phyloP scores from a whole-genome alignment of 495 filamentous ascomycete species.

The Friedmanniomyces simplex region DNA sequence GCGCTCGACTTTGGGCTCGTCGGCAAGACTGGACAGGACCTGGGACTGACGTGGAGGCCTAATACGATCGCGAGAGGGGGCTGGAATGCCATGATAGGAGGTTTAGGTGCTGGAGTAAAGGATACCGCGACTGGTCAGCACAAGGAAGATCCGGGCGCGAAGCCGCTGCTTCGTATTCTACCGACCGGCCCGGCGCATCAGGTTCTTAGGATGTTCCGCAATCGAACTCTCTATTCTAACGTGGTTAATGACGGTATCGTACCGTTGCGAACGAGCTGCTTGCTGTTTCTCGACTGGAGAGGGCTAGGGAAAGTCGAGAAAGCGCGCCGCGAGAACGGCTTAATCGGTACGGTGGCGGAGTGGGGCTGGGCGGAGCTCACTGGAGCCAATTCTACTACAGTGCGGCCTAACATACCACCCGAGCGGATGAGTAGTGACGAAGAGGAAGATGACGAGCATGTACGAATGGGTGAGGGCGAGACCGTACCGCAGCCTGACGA shows the following conservation, averaged over 20 bases:
- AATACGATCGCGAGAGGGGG: conserved; percentile 73
- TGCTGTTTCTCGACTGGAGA: conserved; percentile 96
- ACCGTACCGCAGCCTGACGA: conserved; percentile 51
- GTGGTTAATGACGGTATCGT: conserved; percentile 99
- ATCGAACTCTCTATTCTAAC: conserved; percentile 90
- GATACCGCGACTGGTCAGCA: conserved; percentile 46
- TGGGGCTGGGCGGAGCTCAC: conserved; percentile 96
- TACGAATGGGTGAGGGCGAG: conserved; percentile 7
- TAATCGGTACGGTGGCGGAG: conserved; percentile 81
- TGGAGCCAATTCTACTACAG: conserved; percentile 56
- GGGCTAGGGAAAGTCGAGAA: conserved; percentile 89
- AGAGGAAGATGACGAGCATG: conserved; percentile 20
- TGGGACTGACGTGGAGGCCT: conserved; percentile 87
- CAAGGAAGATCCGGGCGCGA: conserved; percentile 63
- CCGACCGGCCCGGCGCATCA: conserved; percentile 88
- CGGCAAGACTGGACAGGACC: conserved; percentile 85
- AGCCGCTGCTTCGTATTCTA: conserved; percentile 81
- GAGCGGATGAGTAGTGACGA: conserved; percentile 21
- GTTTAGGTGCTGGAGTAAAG: conserved; percentile 55
- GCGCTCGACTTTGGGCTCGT: conserved; percentile 93
- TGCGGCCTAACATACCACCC: conserved; percentile 31
- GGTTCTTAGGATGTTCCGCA: conserved; percentile 75
- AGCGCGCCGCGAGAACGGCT: conserved; percentile 77
- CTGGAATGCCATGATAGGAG: conserved; percentile 77
- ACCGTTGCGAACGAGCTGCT: conserved; percentile 82